Conservation (phyloP, 2,329 filamentous ascomycete species). For the Plenodomus biglobosus region DNA sequence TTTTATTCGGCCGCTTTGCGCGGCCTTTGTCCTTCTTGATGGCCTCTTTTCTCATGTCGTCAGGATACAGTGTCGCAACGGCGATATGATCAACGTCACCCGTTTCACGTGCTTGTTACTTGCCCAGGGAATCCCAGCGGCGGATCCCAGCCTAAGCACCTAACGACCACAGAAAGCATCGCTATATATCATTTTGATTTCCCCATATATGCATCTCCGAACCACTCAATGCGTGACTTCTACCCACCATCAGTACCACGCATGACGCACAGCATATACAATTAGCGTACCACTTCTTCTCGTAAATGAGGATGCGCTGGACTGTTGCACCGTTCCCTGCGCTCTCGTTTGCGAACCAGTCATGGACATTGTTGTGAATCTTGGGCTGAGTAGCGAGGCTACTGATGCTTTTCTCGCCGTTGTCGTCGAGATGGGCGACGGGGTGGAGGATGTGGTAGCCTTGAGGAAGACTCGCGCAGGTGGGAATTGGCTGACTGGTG, state of each 20-base stretch:
- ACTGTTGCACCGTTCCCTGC: conserved; percentile 25
- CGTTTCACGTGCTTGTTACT: too few species aligned
- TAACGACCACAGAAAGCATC: too few species aligned
- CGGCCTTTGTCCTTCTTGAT: too few species aligned
- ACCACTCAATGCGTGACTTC: background rate
- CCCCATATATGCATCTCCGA: background rate
- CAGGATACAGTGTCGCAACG: too few species aligned
- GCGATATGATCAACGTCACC: too few species aligned
- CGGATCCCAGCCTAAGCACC: too few species aligned
- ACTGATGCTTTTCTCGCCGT: conserved; percentile 9
- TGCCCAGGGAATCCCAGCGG: too few species aligned
- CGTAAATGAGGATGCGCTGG: conserved; percentile 28
- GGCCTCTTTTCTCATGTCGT: too few species aligned
- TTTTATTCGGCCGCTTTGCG: too few species aligned
- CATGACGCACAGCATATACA: background rate
- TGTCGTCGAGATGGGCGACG: conserved; percentile 7
- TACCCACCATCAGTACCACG: background rate
- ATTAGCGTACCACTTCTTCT: conserved; percentile 13
- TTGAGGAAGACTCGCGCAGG: conserved; percentile 38
- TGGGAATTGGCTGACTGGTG: conserved; percentile 38
- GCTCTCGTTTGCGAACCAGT: conserved; percentile 31
- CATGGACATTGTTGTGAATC: conserved; percentile 24
- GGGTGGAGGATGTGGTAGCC: conserved; percentile 6
- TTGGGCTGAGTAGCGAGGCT: conserved; percentile 13
- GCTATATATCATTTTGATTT: too few species aligned